Percentiles rank a stretch among this genome's conserved stretches.
Conservation (phyloP, 2,329 filamentous ascomycete genomes). For the Microascus cirrosus region DNA sequence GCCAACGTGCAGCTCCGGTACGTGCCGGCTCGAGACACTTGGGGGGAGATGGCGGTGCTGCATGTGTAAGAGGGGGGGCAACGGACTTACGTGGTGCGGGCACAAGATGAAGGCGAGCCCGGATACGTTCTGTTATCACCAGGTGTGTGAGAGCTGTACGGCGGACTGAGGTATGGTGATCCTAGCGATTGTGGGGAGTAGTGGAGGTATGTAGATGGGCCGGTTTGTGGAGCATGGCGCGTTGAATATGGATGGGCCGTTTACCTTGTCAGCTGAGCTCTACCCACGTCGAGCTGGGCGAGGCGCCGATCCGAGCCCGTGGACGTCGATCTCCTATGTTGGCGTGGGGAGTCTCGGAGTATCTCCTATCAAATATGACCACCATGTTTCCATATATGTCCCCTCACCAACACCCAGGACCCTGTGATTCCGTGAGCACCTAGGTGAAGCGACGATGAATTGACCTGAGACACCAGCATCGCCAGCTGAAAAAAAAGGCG, state of each 20-base stretch:
- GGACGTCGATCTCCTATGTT: not conserved
- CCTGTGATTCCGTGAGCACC: not conserved
- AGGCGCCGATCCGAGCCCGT: not conserved
- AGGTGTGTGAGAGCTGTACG: conserved; percentile 32
- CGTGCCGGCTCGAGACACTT: conserved; percentile 36
- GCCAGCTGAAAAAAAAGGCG: not conserved
- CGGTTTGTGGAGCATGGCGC: not conserved
- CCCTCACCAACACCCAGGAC: not conserved
- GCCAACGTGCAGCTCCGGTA: conserved; percentile 33
- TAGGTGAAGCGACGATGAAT: not conserved
- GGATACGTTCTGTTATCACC: conserved; percentile 40
- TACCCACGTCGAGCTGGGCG: not conserved
- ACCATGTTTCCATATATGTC: not conserved
- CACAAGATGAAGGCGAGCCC: conserved; percentile 32
- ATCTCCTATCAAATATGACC: not conserved
- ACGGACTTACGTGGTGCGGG: conserved; percentile 31
- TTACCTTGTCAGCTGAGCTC: not conserved
- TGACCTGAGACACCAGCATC: not conserved
- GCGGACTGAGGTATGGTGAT: conserved; percentile 15
- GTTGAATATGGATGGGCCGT: not conserved
- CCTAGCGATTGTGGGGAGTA: not conserved
- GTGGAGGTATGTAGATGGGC: not conserved
- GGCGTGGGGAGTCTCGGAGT: not conserved
- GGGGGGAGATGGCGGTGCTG: conserved; percentile 39
- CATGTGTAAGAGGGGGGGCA: conserved; percentile 32